phyloP scores from a whole-genome alignment of 306 rosid species.

The Mucuna pruriens region DNA sequence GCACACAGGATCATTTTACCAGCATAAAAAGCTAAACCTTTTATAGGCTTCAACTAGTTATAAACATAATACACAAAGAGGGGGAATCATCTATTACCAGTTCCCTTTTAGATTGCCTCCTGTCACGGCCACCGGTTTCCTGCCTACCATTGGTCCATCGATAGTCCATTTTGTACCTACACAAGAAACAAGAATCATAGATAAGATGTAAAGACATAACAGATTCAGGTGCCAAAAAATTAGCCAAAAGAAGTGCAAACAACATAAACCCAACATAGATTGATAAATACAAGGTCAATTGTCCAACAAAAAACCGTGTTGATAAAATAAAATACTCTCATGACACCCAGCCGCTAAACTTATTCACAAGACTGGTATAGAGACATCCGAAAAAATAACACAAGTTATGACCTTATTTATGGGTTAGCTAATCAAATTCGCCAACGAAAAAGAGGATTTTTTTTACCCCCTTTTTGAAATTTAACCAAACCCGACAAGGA shows the following conservation, averaged over 20 bases:
- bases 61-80: neutral
- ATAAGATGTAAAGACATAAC: neutral
- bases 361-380: neutral
- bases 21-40: neutral
- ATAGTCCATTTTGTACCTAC: conserved; percentile 57
- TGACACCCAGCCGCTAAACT: neutral
- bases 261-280: conserved; percentile 6
- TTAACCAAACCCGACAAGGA: neutral
- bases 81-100: conserved; percentile 47
- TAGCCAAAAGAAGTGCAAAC: neutral
- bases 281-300: neutral
- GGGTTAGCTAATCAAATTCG: neutral
- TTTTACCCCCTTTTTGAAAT: conserved; percentile 4
- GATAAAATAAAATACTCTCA: neutral
- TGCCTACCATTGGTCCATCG: conserved; percentile 59
- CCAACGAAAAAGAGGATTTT: neutral
- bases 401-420: no score
- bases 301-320: neutral
- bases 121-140: conserved; percentile 54
- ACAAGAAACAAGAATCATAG: conserved; percentile 23
- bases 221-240: neutral
- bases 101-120: conserved; percentile 51
- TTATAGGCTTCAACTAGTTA: neutral
- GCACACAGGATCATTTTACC: neutral
- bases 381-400: neutral